phyloP scores from a whole-genome alignment of 192 early-diverging fungal genomes.

The Coemansia sp. region DNA sequence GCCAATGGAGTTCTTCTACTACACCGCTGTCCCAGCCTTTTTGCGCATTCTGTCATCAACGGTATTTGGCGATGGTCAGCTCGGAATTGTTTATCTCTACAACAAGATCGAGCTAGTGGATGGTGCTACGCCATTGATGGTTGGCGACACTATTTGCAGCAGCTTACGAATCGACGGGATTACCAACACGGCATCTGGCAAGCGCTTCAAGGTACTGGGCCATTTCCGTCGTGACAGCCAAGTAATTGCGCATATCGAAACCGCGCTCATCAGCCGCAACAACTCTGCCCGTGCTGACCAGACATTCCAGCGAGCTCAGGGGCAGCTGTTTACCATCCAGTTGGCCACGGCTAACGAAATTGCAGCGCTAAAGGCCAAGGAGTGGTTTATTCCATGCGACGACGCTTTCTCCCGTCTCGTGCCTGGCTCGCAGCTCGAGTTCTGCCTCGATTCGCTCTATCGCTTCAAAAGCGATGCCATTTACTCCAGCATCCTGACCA shows the following conservation, averaged over 20 bases:
- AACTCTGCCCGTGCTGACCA: constrained; percentile 71
- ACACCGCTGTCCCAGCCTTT: constrained; percentile 77
- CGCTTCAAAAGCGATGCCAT: constrained; percentile 60
- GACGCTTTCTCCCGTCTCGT: constrained; percentile 32
- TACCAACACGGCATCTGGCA: constrained; percentile 80
- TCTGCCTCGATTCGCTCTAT: constrained; percentile 75
- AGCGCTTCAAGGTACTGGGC: constrained; percentile 78
- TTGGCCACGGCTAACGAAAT: constrained; percentile 74
- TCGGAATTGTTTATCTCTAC: constrained; percentile 82
- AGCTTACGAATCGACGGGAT: constrained; percentile 75
- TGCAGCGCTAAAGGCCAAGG: constrained; percentile 79
- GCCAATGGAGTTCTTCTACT: constrained; percentile 90
- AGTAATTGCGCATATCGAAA: constrained; percentile 73
- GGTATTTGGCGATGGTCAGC: constrained; percentile 83
- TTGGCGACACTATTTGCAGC: constrained; percentile 76
- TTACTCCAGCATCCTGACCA: constrained; percentile 73
- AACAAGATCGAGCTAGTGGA: constrained; percentile 80
- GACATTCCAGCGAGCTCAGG: constrained; percentile 73
- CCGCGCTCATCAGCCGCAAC: constrained; percentile 84
- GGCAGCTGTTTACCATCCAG: constrained; percentile 68
- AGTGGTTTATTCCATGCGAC: constrained; percentile 69
- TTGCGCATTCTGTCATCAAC: constrained; percentile 84
- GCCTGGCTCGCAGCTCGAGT: constrained; percentile 66
- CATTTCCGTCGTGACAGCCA: constrained; percentile 59
- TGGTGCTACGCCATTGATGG: constrained; percentile 61